phyloP scores from a whole-genome alignment of 2,329 filamentous ascomycete genomes.

The Neopestalotiopsis sp. region DNA sequence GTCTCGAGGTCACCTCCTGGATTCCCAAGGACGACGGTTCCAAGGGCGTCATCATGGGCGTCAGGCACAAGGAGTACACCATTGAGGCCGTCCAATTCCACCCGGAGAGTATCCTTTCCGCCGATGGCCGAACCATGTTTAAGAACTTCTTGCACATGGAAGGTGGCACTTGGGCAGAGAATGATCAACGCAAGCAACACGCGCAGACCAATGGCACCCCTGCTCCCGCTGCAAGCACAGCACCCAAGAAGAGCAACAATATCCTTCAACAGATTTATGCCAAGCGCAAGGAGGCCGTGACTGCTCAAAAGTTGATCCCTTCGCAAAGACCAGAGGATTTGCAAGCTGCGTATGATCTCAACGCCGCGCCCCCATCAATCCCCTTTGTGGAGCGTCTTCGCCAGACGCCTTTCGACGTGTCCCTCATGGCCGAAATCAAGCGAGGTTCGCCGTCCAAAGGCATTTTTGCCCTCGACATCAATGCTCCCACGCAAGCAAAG shows the following conservation, averaged over 20 bases:
- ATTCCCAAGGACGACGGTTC: constrained; percentile 77
- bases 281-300: constrained; percentile 76
- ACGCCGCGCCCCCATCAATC: constrained; percentile 83
- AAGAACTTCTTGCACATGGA: constrained; percentile 89
- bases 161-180: constrained; percentile 90
- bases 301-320: constrained; percentile 81
- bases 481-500: constrained; percentile 86
- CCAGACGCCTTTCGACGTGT: constrained; percentile 85
- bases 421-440: constrained; percentile 97
- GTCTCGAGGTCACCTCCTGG: constrained; percentile 90
- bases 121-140: constrained; percentile 86
- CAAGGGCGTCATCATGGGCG: constrained; percentile 93
- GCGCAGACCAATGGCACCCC: constrained; percentile 36
- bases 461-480: constrained; percentile 85
- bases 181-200: constrained; percentile 62
- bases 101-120: constrained; percentile 94
- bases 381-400: constrained; percentile 80
- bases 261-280: constrained; percentile 93
- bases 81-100: constrained; percentile 99
- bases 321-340: constrained; percentile 85
- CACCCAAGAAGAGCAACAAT: constrained; percentile 70
- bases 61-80: constrained; percentile 87
- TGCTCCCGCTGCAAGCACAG: constrained; percentile 32
- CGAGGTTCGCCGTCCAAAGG: constrained; percentile 96
- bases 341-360: constrained; percentile 84